phyloP scores from a whole-genome alignment of 495 filamentous ascomycete species.

The Filosporella fistucella region DNA sequence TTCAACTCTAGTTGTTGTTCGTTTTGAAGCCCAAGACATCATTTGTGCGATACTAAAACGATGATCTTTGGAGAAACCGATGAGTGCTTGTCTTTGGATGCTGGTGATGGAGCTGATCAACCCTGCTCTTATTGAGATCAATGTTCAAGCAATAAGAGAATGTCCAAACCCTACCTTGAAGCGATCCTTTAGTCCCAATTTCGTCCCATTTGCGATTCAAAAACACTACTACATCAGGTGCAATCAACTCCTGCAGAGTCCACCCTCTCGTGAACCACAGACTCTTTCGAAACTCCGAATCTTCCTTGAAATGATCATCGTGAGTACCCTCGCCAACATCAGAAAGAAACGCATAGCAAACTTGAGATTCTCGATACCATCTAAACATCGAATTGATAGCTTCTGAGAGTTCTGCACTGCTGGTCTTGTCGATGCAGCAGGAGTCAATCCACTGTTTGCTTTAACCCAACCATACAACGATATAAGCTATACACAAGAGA shows the following conservation, averaged over 20 bases:
- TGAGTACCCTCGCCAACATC: constrained; percentile 1
- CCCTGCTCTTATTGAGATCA: not conserved
- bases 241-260: constrained; percentile 1
- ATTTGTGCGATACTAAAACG: not conserved
- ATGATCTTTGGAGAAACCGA: too few relatives aligned
- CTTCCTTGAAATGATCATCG: not conserved
- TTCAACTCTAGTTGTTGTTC: constrained; percentile 21
- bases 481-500: too few relatives aligned
- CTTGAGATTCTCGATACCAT: constrained; percentile 20
- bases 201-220: not conserved
- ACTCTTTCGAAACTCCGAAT: not conserved
- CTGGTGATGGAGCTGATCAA: not conserved
- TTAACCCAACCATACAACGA: too few relatives aligned
- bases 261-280: constrained; percentile 1
- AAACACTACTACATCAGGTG: not conserved
- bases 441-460: constrained; percentile 38
- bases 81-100: too few relatives aligned
- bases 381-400: constrained; percentile 36
- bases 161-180: too few relatives aligned
- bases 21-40: constrained; percentile 10
- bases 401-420: constrained; percentile 30
- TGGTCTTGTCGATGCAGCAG: constrained; percentile 32
- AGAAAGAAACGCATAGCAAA: constrained; percentile 17
- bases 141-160: not conserved
- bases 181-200: not conserved